Base-by-base conservation (phyloP, 2,329 filamentous ascomycete species). In the Rutstroemia sp. region DNA sequence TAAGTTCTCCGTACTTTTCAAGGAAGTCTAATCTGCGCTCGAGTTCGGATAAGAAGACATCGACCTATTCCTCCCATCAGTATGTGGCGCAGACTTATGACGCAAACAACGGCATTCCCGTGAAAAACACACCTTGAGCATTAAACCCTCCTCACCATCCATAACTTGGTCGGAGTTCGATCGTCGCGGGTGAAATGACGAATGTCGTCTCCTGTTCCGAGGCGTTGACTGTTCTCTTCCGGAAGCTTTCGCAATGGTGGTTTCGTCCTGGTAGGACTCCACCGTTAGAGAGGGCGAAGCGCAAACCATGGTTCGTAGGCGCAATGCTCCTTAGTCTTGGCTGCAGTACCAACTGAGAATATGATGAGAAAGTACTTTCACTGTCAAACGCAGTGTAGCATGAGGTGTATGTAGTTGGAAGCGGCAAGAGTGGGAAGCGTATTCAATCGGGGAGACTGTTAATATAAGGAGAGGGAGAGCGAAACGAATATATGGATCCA, bases 21-120 rank as follows among this genome's bases (percentile, higher is more conserved):
- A 97, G 80, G 71, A 90, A 88, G 67, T 95, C 91, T 48, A 99
- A 77, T 54, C 92, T 84, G 63, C 87, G 81, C 72, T 95, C 92
- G 45, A 99, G 79, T 70, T 97, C 91, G 41, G 86, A 80, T 55
- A 99, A 78, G 71, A 95, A 94, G 51, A 87, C 74, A 68, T 94
- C 90, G 51, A 94, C 81, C 83, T 87, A 61, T 45, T 51, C 45
- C 30, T 38, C 10, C 19, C 5, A 38, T 62, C 27, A 62, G 53
- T 12, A 30, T 4, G 16, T 25, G 25, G 7, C 45, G 37, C 12
- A 2, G 30, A 12, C 4, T 12, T 12, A 12, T 12, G 30, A 34
- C 27, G 10, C 27, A 30, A 30, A 30, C 27, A 30, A 30, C n/a
- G 41, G 16, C 39, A 18, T 30, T 16, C 23, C 37, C 12, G 44